Evolutionary conservation across 1,139 yeast species (phyloP).

Genomic region (Candida smagusa): DNA sequence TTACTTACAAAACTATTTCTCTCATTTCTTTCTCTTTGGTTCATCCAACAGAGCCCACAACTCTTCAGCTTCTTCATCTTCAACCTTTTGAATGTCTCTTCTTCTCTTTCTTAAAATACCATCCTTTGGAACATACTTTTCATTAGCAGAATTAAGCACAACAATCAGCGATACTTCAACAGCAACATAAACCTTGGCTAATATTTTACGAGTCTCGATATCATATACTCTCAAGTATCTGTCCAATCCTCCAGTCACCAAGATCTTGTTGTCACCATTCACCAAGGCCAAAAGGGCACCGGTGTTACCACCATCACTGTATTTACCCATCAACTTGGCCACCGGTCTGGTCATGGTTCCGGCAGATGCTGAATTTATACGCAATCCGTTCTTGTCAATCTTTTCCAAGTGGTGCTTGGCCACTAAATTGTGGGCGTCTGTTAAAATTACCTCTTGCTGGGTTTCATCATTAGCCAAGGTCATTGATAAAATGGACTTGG

Average conservation of each 20-base stretch:
- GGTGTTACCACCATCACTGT: constrained; percentile 42
- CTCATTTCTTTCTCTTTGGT: constrained; percentile 21
- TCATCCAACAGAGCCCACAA: constrained; percentile 37
- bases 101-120: constrained; percentile 14
- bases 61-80: constrained; percentile 35
- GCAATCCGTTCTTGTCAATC: constrained; percentile 35
- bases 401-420: constrained; percentile 48
- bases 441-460: constrained; percentile 42
- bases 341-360: constrained; percentile 39
- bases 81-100: constrained; percentile 24
- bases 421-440: constrained; percentile 57
- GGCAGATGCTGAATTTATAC: constrained; percentile 43
- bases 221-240: constrained; percentile 80
- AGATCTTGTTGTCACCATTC: constrained; percentile 26
- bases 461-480: constrained; percentile 27
- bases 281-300: constrained; percentile 37
- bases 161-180: constrained; percentile 62
- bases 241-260: constrained; percentile 77
- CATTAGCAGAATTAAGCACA: constrained; percentile 39
- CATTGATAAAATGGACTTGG: constrained; percentile 44
- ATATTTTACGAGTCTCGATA: constrained; percentile 49
- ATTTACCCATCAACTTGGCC: constrained; percentile 41
- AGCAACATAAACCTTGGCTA: constrained; percentile 74
- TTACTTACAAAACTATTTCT: too few relatives aligned
- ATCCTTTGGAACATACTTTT: constrained; percentile 10